phyloP scores from a whole-genome alignment of 192 early-diverging fungal species.

The Mortierella claussenii region DNA sequence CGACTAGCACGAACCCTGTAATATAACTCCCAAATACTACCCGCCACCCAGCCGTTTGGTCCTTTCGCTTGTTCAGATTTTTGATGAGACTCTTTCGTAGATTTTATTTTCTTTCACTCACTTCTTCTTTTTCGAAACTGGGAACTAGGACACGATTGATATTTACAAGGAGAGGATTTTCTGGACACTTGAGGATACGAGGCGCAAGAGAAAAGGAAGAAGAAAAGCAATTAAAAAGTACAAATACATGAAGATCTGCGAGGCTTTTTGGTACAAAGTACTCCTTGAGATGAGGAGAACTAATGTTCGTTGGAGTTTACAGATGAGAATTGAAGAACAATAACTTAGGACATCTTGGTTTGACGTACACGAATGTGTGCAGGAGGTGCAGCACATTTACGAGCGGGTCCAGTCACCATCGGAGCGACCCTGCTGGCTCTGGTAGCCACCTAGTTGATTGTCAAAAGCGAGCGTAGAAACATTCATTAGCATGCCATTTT shows the following conservation, averaged over 20 bases:
- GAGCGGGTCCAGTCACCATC: slow-evolving; percentile 40
- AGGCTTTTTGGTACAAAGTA: slow-evolving; percentile 10
- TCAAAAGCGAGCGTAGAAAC: no score
- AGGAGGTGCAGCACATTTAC: background rate
- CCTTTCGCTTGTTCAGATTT: no score
- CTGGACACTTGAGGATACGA: slow-evolving; percentile 22
- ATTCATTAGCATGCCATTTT: no score
- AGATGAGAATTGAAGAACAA: no score
- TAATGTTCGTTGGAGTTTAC: background rate
- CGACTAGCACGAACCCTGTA: no score
- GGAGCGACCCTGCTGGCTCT: slow-evolving; percentile 35
- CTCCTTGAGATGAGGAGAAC: background rate
- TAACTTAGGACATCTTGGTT: background rate
- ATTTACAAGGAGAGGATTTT: slow-evolving; percentile 23
- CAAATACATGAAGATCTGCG: slow-evolving; percentile 42
- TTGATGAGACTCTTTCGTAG: background rate
- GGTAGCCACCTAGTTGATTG: no score
- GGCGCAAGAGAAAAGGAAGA: slow-evolving; percentile 11
- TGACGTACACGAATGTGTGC: background rate
- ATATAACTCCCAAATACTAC: background rate
- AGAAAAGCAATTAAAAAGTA: slow-evolving; percentile 12
- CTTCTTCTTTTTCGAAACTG: slow-evolving; percentile 10
- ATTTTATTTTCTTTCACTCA: slow-evolving; percentile 14
- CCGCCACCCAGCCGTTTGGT: background rate
- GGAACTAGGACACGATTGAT: slow-evolving; percentile 16